Evolutionary conservation across 371 early-diverging fungal species (phyloP), one percentile per base, ranked within the genome.

Genomic region (Dinochytrium kinnereticum): DNA sequence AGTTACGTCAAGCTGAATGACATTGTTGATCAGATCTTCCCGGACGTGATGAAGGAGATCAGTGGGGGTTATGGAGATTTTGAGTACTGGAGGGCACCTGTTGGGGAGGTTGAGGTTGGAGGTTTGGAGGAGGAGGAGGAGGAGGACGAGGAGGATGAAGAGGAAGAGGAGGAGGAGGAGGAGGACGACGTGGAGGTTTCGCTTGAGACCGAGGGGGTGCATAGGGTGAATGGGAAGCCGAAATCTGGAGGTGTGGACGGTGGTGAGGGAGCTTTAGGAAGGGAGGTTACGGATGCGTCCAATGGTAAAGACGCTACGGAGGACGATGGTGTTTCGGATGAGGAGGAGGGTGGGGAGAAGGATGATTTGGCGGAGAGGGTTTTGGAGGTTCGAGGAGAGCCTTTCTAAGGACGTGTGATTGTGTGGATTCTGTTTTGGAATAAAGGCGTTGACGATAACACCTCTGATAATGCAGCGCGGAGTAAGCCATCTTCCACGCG

Each of bases 1-100:
- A 86, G 84, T n/a, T 97, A 97, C 70, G 81, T 93, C 24, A 91
- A 94, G 57, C 81, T 98, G 69, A 95, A 92, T 75, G 96, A 96
- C 65, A 86, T 99, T 33, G 97, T 98, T 0, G 98, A 99, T 75
- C 94, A 95, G 73, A 96, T 99, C 50, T 96, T 99, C 82, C 98
- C 99, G 34, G 89, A 91, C 24, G 80, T 89, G 26, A 80, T 70
- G 38, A 76, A 55, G 24, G 73, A 71, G 3, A 78, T 85, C 5
- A 87, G 88, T 31, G 93, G 90, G 1, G 70, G 59, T 70, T 97
- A 82, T 80, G 94, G 90, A 75, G 96, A 96, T 78, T 95, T 89
- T 87, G 91, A 93, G 73, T 97, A 83, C 76, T 97, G 97, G 97
- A 90, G 90, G 72, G 70, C 39, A 37, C 72, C 36, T 10, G 57